Conservation (phyloP, 1,139 yeast species). For the Pichia sp. region DNA sequence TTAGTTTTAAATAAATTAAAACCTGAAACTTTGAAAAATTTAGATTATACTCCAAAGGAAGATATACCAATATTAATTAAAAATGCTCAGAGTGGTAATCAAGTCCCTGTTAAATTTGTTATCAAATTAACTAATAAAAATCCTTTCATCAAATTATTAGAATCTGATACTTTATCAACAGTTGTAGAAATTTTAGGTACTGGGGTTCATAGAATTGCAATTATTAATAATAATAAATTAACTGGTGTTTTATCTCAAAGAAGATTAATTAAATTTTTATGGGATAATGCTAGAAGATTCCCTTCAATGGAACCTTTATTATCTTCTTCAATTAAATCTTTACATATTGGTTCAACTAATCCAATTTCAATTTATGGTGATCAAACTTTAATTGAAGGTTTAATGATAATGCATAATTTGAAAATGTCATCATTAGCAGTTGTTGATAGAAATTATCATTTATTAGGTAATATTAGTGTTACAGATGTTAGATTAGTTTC, state of each 20-base stretch:
- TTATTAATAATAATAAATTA: constrained; percentile 48
- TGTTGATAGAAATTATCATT: constrained; percentile 67
- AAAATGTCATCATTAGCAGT: constrained; percentile 90
- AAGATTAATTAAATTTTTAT: constrained; percentile 68
- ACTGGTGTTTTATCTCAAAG: constrained; percentile 86
- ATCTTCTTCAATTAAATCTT: constrained; percentile 56
- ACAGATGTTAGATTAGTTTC: constrained; percentile 89
- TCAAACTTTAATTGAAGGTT: constrained; percentile 77
- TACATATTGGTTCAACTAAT: constrained; percentile 59
- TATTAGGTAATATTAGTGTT: constrained; percentile 87
- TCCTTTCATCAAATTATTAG: constrained; percentile 71
- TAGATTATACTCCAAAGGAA: constrained; percentile 27
- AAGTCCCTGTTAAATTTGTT: constrained; percentile 75
- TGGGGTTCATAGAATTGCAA: constrained; percentile 90
- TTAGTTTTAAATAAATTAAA: constrained; percentile 29
- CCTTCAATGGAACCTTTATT: constrained; percentile 70
- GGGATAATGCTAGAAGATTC: constrained; percentile 89
- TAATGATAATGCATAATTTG: constrained; percentile 74
- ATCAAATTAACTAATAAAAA: constrained; percentile 76
- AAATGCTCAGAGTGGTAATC: constrained; percentile 56
- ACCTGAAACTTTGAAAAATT: constrained; percentile 26
- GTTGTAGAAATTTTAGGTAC: constrained; percentile 83
- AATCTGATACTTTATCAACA: constrained; percentile 56
- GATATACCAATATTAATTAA: constrained; percentile 31
- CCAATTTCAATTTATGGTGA: constrained; percentile 83